Base-by-base conservation (phyloP, 495 filamentous ascomycete species). In the Chaetomium cochliodes region DNA sequence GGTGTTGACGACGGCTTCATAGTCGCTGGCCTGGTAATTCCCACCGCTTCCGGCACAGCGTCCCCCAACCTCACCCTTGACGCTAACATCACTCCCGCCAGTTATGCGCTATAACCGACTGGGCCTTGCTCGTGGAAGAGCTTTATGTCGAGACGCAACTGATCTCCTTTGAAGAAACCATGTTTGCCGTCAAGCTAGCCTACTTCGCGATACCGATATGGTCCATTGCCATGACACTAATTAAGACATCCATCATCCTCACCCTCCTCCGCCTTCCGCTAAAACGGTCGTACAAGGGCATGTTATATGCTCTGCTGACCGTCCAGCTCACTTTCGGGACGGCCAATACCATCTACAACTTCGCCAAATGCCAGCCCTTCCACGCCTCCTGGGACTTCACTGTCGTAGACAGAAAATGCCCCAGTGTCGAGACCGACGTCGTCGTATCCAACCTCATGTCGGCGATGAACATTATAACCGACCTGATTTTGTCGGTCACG, bases 161-260 rank as follows among this genome's bases (percentile, higher is more conserved):
- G 3, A 63, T 67, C 58, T 15, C 61, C 8, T 16, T 54, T 3
- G 53, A 26, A 6, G 15, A 23, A 12, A 53, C 57, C 3, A 42
- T 50, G 3, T 9, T 23, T 8, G 58, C 56, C 12, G 47, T 65
- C 61, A 56, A 28, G 33, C 23, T 58, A 6, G 58, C 66, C 6
- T 65, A 68, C 53, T 25, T 69, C 42, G 64, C 63, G 47, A 67
- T 69, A 20, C 58, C 66, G 6, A 12, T 71, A 5, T 71, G 69
- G 69, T 42, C 16, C 2, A n/a, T 67, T 9, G 11, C 64, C 61
- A 71, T 71, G 69, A 63, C 66, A 20, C 56, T 60, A 22, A 64
- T 69, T 62, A 71, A 71, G 64, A 59, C 57, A 8, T 69, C 66
- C 1, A 54, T 71, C 26, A 47, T 60, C 41, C 33, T 69, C 7